Evolutionary conservation across 1,139 yeast species (phyloP).

Genomic region (Nakaseomyces sp.): DNA sequence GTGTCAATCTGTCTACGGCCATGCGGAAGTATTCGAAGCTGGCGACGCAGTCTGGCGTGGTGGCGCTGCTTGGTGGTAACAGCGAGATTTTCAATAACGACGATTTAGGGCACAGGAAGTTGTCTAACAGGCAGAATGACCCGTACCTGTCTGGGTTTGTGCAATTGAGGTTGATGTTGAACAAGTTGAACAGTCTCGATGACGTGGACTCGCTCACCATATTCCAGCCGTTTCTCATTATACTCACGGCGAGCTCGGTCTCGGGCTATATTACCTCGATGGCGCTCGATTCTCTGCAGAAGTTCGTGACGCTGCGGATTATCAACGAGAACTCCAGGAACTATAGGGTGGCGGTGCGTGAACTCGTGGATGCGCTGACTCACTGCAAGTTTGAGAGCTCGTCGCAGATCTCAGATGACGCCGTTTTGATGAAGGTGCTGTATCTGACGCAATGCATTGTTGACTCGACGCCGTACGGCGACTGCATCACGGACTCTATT

Average conservation of each 20-base stretch:
- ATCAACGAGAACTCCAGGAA: slow-evolving; percentile 40
- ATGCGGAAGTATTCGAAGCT: slow-evolving; percentile 59
- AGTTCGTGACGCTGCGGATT: slow-evolving; percentile 54
- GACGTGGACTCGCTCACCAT: slow-evolving; percentile 62
- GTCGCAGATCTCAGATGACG: slow-evolving; percentile 88
- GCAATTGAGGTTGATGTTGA: slow-evolving; percentile 60
- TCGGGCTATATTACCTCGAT: slow-evolving; percentile 80
- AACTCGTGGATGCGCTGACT: slow-evolving; percentile 64
- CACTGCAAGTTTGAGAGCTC: slow-evolving; percentile 96
- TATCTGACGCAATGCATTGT: slow-evolving; percentile 63
- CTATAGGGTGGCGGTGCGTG: slow-evolving; percentile 40
- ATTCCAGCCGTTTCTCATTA: slow-evolving; percentile 74
- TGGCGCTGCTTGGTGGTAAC: slow-evolving; percentile 62
- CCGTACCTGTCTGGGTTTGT: slow-evolving; percentile 75
- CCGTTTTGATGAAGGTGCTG: slow-evolving; percentile 76
- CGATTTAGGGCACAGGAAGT: slow-evolving; percentile 10
- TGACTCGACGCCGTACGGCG: slow-evolving; percentile 55
- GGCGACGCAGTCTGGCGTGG: slow-evolving; percentile 62
- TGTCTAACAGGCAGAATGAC: slow-evolving; percentile 40
- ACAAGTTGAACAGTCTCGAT: slow-evolving; percentile 44
- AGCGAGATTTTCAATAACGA: slow-evolving; percentile 35
- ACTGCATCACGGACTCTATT: slow-evolving; percentile 65
- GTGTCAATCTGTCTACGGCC: slow-evolving; percentile 77
- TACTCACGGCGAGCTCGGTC: slow-evolving; percentile 73
- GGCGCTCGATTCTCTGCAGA: slow-evolving; percentile 69